Base-by-base conservation (phyloP, 2,329 filamentous ascomycete species). In the Beauveria caledonica region DNA sequence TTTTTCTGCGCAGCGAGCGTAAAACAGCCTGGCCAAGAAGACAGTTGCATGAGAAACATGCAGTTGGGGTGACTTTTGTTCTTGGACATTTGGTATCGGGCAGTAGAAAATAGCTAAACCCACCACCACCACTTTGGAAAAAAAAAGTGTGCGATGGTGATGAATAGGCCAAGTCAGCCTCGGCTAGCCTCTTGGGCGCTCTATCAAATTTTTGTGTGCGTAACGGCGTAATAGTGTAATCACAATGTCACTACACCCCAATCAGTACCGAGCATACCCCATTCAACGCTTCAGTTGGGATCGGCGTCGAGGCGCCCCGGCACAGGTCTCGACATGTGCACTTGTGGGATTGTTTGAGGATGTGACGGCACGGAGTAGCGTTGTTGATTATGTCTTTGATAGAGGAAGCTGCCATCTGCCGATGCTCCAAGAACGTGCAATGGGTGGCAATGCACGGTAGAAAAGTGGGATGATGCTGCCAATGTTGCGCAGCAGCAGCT, bases 231-330 rank as follows among this genome's bases (percentile, higher is more conserved):
- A 23, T 40, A 33, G 56, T 29, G 56, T 45, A 29, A 29, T 50
- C 29, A 42, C 44, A 48, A 21, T 25, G 29, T 42, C 45, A 40
- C 45, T 17, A 49, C 15, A 49, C 55, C 55, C 21, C 33, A 29
- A 13, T 33, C 36, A 59, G 39, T 27, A 52, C 23, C 23, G 33
- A 44, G 29, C 46, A 48, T 19, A 58, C n/a, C 48, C 46, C 25
- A 29, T 11, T 51, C 44, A 45, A 50, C 23, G 29, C 33, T 45
- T 59, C 48, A 58, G 50, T 59, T 59, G 56, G 36, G 56, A 59
- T 59, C 56, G 56, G n/a, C 56, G 48, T 59, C 19, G 23, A 49
- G 42, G 36, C n/a, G 11, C 15, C 17, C 36, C 40, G 9, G 39
- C 25, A 44, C 25, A 25, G 29, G 13, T 50, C 21, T 33, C 23